Conservation (phyloP, 179 eudicot genomes). For the Silene noctiflora region DNA sequence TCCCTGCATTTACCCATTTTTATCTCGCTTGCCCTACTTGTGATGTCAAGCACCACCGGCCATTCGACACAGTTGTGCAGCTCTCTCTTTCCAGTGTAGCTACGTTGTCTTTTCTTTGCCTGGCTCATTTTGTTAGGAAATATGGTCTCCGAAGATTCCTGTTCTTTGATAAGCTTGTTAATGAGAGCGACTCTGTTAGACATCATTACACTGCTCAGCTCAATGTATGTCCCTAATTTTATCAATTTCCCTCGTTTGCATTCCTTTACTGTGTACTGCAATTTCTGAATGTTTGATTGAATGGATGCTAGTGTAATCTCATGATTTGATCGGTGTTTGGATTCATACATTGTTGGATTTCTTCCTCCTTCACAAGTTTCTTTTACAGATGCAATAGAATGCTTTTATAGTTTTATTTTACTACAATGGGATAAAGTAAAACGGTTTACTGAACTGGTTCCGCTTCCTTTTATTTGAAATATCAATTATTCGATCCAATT, state of each 20-base stretch:
- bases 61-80: conserved; percentile 65
- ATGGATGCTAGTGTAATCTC: not conserved
- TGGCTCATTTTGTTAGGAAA: conserved; percentile 49
- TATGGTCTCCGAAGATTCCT: conserved; percentile 71
- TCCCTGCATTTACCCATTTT: conserved; percentile 69
- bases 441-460: no score
- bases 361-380: not conserved
- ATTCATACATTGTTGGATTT: not conserved
- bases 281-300: not conserved
- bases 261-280: not conserved
- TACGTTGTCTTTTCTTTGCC: conserved; percentile 62
- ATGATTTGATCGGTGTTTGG: not conserved
- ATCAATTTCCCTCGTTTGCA: not conserved
- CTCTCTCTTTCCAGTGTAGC: conserved; percentile 66
- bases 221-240: conserved; percentile 48
- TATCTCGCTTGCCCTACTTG: conserved; percentile 58
- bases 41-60: conserved; percentile 53
- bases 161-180: conserved; percentile 76
- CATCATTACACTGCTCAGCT: conserved; percentile 60
- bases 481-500: no score
- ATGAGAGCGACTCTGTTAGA: conserved; percentile 76
- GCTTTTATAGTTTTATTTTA: not conserved
- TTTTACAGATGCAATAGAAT: not conserved
- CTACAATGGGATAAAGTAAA: no score
- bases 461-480: no score